Evolutionary conservation across 805 yeast species (phyloP).

Genomic region (Pichia nanzhaoensis): DNA sequence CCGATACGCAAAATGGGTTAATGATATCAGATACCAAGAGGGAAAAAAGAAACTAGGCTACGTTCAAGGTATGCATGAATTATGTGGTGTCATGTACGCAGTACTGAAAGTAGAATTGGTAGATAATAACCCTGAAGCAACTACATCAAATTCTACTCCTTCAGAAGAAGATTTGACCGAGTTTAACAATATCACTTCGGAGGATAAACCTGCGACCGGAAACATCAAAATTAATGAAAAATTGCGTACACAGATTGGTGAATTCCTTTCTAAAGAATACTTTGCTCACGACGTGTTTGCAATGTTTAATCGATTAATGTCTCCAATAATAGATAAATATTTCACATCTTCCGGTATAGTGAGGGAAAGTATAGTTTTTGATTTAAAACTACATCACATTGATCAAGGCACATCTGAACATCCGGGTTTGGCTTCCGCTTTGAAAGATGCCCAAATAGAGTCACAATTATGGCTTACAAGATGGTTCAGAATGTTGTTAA

Average conservation of each 20-base stretch:
- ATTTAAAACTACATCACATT: constrained; percentile 40
- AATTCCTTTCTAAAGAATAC: constrained; percentile 34
- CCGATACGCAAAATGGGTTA: constrained; percentile 43
- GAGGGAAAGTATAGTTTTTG: constrained; percentile 42
- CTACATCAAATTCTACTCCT: background rate
- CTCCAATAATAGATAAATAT: constrained; percentile 31
- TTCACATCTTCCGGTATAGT: constrained; percentile 36
- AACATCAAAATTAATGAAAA: background rate
- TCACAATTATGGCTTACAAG: constrained; percentile 51
- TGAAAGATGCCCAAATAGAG: constrained; percentile 31
- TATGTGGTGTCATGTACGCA: constrained; percentile 42
- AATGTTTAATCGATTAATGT: constrained; percentile 36
- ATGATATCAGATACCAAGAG: constrained; percentile 6
- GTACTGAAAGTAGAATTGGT: constrained; percentile 34
- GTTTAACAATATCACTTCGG: constrained; percentile 1
- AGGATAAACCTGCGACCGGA: constrained; percentile 8
- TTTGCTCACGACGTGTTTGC: constrained; percentile 28
- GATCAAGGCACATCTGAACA: constrained; percentile 24
- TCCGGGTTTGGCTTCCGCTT: constrained; percentile 13
- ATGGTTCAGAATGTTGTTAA: constrained; percentile 39
- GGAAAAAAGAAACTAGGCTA: constrained; percentile 20
- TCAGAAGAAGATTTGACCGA: constrained; percentile 19
- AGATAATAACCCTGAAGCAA: constrained; percentile 13
- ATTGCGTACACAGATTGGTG: constrained; percentile 32
- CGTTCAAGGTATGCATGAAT: constrained; percentile 51